phyloP scores from a whole-genome alignment of 345 rosid genomes.

The Sonneratia alba region DNA sequence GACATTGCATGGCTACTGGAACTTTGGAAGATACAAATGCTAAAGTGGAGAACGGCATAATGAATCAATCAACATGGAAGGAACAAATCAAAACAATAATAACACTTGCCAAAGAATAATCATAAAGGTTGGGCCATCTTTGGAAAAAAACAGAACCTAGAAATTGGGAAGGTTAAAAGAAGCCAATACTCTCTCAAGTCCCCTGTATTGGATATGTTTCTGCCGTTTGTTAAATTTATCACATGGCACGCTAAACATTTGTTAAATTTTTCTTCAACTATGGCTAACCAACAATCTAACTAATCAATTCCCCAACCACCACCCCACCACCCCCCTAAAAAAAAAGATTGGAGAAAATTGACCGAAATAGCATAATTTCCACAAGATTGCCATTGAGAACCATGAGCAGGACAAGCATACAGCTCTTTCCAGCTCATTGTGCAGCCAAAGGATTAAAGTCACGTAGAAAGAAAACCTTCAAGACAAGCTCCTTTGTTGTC shows the following conservation, averaged over 20 bases:
- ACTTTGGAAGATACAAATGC: not conserved
- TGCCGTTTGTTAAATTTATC: not conserved
- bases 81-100: not conserved
- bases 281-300: not conserved
- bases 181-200: not conserved
- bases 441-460: not conserved
- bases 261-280: not conserved
- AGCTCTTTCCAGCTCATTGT: not conserved
- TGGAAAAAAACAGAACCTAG: not conserved
- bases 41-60: not conserved
- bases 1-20: not conserved
- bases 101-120: not conserved
- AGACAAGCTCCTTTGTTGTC: constrained; percentile 94
- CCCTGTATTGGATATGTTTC: not conserved
- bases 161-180: not conserved
- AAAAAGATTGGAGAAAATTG: not conserved
- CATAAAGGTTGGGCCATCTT: not conserved
- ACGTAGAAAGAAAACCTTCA: constrained; percentile 45
- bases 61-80: not conserved
- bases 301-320: not conserved
- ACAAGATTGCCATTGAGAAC: not conserved
- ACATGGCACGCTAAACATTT: not conserved
- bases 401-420: not conserved
- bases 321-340: too few relatives aligned
- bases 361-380: not conserved